phyloP scores from a whole-genome alignment of 2,329 filamentous ascomycete genomes.

The Stagonosporopsis chrysanthemi region DNA sequence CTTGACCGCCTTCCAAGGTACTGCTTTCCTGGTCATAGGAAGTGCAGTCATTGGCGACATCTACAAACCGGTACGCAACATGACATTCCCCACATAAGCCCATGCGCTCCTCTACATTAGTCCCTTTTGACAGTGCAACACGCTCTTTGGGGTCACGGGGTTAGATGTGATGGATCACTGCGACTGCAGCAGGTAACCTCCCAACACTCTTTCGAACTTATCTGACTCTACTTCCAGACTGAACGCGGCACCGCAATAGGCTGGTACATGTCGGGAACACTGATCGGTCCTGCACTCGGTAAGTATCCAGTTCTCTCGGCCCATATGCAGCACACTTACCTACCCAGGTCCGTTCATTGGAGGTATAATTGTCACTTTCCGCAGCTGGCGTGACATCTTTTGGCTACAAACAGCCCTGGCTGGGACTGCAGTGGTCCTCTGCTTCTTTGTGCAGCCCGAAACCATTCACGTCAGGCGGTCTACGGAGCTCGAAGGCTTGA shows the following conservation, averaged over 20 bases:
- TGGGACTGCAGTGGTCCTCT: constrained; percentile 64
- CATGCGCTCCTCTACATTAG: background rate
- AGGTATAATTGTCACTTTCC: constrained; percentile 78
- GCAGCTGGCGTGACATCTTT: constrained; percentile 77
- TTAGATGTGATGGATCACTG: background rate
- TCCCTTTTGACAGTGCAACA: background rate
- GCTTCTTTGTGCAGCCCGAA: constrained; percentile 74
- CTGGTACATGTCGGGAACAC: constrained; percentile 75
- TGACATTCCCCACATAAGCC: background rate
- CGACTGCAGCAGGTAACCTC: constrained; percentile 20
- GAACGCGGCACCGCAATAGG: constrained; percentile 76
- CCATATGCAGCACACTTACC: constrained; percentile 3
- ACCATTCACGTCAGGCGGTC: constrained; percentile 72
- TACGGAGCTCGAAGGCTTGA: constrained; percentile 66
- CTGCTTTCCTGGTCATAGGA: constrained; percentile 75
- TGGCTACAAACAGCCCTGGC: constrained; percentile 77
- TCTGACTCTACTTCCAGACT: constrained; percentile 59
- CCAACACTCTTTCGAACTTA: background rate
- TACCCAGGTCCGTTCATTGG: constrained; percentile 73
- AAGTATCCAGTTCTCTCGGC: background rate
- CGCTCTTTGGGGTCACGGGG: background rate
- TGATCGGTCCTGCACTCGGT: constrained; percentile 67
- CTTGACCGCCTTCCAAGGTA: constrained; percentile 77
- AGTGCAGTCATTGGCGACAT: constrained; percentile 70
- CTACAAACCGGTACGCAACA: constrained; percentile 51